A percentile compares a stretch with the other conserved stretches of the same genome.
Evolutionary conservation across 2,329 filamentous ascomycete species (phyloP).

Genomic region (Fusarium humuli): DNA sequence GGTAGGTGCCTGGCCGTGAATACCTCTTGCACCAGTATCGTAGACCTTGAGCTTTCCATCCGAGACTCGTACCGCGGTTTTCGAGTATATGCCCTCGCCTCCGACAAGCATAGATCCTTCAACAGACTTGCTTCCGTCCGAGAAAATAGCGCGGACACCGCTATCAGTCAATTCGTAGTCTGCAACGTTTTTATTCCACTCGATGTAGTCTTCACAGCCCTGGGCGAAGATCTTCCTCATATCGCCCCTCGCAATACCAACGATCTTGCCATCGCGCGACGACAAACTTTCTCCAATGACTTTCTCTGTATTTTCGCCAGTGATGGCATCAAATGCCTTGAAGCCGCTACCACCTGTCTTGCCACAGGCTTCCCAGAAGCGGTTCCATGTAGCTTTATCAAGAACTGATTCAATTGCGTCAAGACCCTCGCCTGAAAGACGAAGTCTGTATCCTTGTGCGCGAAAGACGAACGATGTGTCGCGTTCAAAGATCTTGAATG

Average conservation of each 20-base stretch:
- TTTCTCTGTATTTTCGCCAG: slow-evolving; percentile 58
- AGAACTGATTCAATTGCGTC: slow-evolving; percentile 71
- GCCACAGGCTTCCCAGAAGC: slow-evolving; percentile 70
- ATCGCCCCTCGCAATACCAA: slow-evolving; percentile 72
- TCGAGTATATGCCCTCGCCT: slow-evolving; percentile 72
- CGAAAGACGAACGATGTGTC: slow-evolving; percentile 64
- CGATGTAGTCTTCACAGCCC: slow-evolving; percentile 65
- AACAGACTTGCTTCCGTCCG: slow-evolving; percentile 68
- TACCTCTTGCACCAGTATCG: slow-evolving; percentile 71
- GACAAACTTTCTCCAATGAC: slow-evolving; percentile 51
- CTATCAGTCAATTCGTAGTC: slow-evolving; percentile 67
- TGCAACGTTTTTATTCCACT: slow-evolving; percentile 67
- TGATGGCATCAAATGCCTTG: slow-evolving; percentile 62
- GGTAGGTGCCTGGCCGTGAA: slow-evolving; percentile 73
- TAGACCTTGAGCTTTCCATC: slow-evolving; percentile 69
- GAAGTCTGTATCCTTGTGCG: slow-evolving; percentile 71
- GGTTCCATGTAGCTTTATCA: slow-evolving; percentile 57
- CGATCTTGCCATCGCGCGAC: slow-evolving; percentile 67
- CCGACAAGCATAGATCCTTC: slow-evolving; percentile 70
- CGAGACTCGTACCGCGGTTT: slow-evolving; percentile 69
- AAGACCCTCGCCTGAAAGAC: slow-evolving; percentile 67
- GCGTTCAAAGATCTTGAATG: slow-evolving; percentile 68
- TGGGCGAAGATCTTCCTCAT: slow-evolving; percentile 70
- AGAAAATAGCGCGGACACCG: slow-evolving; percentile 69
- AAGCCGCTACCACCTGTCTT: slow-evolving; percentile 70